Evolutionary conservation across 257 asterid species (phyloP), one percentile per base, ranked within the genome.

Genomic region (Schizonepeta tenuifolia): DNA sequence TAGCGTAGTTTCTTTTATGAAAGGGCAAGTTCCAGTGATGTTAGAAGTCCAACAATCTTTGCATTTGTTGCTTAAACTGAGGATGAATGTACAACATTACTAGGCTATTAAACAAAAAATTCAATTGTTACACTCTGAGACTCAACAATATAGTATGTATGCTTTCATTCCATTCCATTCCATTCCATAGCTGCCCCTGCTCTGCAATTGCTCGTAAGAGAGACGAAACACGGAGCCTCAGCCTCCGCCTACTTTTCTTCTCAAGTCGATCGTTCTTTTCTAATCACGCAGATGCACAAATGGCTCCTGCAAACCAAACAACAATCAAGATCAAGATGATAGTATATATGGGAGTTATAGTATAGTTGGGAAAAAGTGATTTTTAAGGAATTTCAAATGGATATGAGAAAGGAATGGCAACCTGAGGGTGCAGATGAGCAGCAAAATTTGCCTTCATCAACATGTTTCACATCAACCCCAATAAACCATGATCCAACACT

Each of bases 401-500:
- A 38, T 46, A 71, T 12, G 2, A 21, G 41, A 54, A 43, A 31
- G 69, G 59, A 59, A 69, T 24, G 74, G 69, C 20, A 60, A 89
- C 96, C 98, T 85, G 98, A 76, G 57, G 93, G 77, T 93, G 87
- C 83, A 74, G 96, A 83, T 33, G 97, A 83, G 78, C 98, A 90
- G 83, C 98, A 93, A 82, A 93, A 90, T 83, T 85, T 93, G 66
- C 81, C 84, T 84, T 93, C 97, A 75, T 89, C 94, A 41, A 90
- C 77, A 65, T 93, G 88, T 68, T 89, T 86, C 69, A 84, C 92
- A 82, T 90, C 90, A 68, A 89, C 86, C 57, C 98, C 97, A 43
- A 89, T 86, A 82, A 93, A 89, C 98, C 97, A 93, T 65, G 98
- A 90, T 49, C 97, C 98, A 36, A 82, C 86, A 68, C 94, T 93